These are phyloP conservation scores for Cenchrus americanus DNA, from an alignment of 176 grass and related monocot species.

Conservation along the genomic window DNA sequence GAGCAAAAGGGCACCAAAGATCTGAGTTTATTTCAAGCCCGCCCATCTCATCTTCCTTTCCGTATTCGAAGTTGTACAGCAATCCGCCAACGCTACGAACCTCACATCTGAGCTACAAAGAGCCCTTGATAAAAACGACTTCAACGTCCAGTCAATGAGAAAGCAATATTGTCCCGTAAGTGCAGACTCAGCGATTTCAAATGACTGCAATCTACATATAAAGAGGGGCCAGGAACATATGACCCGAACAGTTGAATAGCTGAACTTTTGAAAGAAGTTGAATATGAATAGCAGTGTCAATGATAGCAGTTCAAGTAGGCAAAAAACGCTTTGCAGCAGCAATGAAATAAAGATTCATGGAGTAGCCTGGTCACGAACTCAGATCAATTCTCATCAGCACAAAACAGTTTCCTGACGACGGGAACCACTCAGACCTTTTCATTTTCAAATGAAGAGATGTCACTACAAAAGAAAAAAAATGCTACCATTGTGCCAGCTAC, in stretches of 20 bases:
- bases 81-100: not conserved
- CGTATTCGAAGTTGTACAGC: not conserved
- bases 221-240: not conserved
- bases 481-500: slow-evolving; percentile 17
- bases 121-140: too few species aligned
- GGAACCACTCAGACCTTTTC: not conserved
- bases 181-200: too few species aligned
- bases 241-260: not conserved
- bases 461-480: slow-evolving; percentile 19
- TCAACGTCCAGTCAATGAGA: too few species aligned
- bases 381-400: not conserved
- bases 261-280: not conserved
- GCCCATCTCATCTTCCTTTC: not conserved
- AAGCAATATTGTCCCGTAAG: too few species aligned
- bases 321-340: not conserved
- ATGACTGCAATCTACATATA: not conserved
- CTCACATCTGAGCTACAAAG: too few species aligned
- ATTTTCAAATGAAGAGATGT: slow-evolving; percentile 12
- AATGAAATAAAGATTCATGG: not conserved
- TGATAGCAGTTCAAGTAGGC: not conserved
- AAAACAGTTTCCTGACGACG: not conserved
- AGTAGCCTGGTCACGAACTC: not conserved
- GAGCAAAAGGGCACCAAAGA: not conserved
- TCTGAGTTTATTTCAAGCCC: not conserved
- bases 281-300: not conserved